Evolutionary conservation across 176 grass and related monocot genomes (phyloP), one percentile per base, ranked within the genome.

Genomic region (Triticum aestivum): DNA sequence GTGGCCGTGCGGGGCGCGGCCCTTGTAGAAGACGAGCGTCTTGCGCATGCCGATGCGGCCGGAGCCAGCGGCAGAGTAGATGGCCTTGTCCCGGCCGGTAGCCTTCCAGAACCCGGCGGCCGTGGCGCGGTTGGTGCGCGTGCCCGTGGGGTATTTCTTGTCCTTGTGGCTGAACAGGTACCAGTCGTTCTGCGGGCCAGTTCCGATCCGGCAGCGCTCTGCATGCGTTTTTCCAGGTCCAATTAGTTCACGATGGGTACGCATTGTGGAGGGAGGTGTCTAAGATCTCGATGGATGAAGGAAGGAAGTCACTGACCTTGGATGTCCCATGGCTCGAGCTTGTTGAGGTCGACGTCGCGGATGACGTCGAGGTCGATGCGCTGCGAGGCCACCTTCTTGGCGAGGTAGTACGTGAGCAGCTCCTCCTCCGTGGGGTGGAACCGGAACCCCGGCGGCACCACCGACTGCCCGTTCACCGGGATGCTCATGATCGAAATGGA

Each of bases 151-250:
- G 45, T 97, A 97, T 42, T 97, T 97, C 75, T 94, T 94, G 75
- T 97, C 95, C 82, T 97, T 97, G 89, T 97, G 95, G 69, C 95
- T 97, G 87, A 97, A 97, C 69, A 94, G 79, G 75, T 97, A 97
- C 95, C 95, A 97, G 67, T 97, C 95, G 82, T 93, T 97, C 81
- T 97, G 95, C 5, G 84, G 95, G 18, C 92, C 83, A 0, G 95
- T 91, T 0, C 92, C 95, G 59, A 97, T 93, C 75, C 79, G 77
- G 75, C 95, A 97, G 2, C 44, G 89, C 79, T 97, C 95, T 97
- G 81, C 77, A 27, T 14, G 8, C 13, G 0, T 15, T 39, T 6
- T 27, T 18, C 24, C 79, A 68, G 68, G 79, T 63, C 17, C 61
- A 14, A 49, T 47, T 42, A 42, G 39, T 10, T 42, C 39, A 42